Conservation (phyloP, 352 stramenopile species). For the Peronospora farinosa region DNA sequence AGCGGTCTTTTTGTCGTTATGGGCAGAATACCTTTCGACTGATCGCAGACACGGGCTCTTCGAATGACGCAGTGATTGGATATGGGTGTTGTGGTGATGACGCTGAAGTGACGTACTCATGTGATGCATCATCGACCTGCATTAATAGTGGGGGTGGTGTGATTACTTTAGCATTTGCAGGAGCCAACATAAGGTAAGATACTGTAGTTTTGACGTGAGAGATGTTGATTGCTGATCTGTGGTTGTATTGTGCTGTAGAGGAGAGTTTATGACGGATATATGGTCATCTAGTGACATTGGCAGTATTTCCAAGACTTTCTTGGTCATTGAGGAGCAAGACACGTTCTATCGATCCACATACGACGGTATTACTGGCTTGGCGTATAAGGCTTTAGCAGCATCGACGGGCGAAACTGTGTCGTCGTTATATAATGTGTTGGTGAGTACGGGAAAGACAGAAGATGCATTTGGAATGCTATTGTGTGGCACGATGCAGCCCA, state of each 20-base stretch:
- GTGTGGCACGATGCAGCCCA: slow-evolving; percentile 71
- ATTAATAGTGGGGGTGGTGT: slow-evolving; percentile 16
- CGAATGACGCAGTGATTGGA: slow-evolving; percentile 68
- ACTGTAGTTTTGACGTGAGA: background rate
- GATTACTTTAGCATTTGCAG: slow-evolving; percentile 47
- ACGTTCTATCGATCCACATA: slow-evolving; percentile 72
- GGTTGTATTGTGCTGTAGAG: slow-evolving; percentile 26
- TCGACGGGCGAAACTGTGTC: slow-evolving; percentile 33
- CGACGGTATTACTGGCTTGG: slow-evolving; percentile 72
- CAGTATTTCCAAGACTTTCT: slow-evolving; percentile 55
- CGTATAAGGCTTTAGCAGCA: slow-evolving; percentile 49
- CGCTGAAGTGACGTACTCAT: slow-evolving; percentile 55
- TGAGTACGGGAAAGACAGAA: slow-evolving; percentile 31
- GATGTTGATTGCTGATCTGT: slow-evolving; percentile 7
- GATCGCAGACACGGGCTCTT: slow-evolving; percentile 81
- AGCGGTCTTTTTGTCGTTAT: background rate
- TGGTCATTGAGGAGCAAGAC: slow-evolving; percentile 67
- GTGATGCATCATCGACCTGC: slow-evolving; percentile 59
- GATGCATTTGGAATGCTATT: slow-evolving; percentile 71
- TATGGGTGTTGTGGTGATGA: slow-evolving; percentile 46
- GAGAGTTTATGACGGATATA: slow-evolving; percentile 62
- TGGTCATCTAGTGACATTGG: slow-evolving; percentile 54
- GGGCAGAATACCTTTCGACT: slow-evolving; percentile 64
- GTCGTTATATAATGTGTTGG: slow-evolving; percentile 57
- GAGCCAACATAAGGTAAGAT: slow-evolving; percentile 58